A percentile compares a stretch with the other conserved stretches of the same genome.
Evolutionary conservation across 305 asterid genomes (phyloP).

Genomic region (Striga hermonthica): DNA sequence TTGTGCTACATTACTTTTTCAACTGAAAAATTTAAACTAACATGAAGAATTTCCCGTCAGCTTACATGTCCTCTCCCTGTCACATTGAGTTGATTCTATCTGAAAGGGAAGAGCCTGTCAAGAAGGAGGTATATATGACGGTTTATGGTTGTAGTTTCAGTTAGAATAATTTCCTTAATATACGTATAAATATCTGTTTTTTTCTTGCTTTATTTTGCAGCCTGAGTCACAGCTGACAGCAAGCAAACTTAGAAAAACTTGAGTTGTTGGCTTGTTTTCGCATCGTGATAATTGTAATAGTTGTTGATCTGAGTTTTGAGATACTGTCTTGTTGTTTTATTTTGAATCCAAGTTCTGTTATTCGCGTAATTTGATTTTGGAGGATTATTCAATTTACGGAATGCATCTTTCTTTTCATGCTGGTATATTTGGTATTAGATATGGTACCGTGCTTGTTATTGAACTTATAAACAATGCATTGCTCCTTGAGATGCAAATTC

Average conservation of each 20-base stretch:
- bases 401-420: too few species aligned
- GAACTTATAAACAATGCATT: too few species aligned
- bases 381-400: too few species aligned
- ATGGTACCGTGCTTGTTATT: too few species aligned
- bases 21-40: background rate
- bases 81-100: constrained; percentile 76
- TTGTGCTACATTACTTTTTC: too few species aligned
- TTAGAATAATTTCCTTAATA: background rate
- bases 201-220: constrained; percentile 35
- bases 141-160: background rate
- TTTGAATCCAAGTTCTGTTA: background rate
- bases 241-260: constrained; percentile 39
- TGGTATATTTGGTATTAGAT: too few species aligned
- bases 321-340: constrained; percentile 10
- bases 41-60: constrained; percentile 32
- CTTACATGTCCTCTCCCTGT: constrained; percentile 86
- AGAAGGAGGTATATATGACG: constrained; percentile 52
- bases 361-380: too few species aligned
- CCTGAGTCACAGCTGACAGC: constrained; percentile 66
- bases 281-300: too few species aligned
- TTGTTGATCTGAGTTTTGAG: constrained; percentile 23
- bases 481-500: too few species aligned
- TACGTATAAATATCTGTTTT: background rate
- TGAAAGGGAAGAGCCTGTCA: constrained; percentile 73
- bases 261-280: background rate